Base-by-base conservation (phyloP, 257 asterid species). In the Gentiana dahurica region DNA sequence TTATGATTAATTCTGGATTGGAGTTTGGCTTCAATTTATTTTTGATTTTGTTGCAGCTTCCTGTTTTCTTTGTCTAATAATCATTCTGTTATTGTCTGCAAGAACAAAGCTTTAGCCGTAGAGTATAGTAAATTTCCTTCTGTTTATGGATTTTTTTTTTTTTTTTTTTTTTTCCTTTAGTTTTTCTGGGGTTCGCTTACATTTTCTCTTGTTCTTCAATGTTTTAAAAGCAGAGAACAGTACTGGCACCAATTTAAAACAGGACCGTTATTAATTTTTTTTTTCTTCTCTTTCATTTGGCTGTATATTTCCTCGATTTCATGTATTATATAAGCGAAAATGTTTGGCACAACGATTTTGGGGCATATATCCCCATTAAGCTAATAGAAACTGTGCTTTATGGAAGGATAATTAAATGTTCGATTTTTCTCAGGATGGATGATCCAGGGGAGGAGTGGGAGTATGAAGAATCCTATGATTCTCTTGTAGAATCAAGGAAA, bases 351-450 rank as follows among this genome's bases (percentile, higher is more conserved):
- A 34, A 11, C 37, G 4, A 12, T 1, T 32, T 13, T 9, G 8
- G 38, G 6, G 4, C 12, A 46, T 11, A 3, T 39, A 43, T 24
- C 32, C 15, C 41, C 12, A 58, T 1, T 4, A 34, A 12, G 12
- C 12, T 4, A 2, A 2, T 12, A 6, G 12, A 57, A 8, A 24
- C 3, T 6, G 41, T 12, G 15, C 13, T 11, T 45, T 12, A 58
- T 13, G 6, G 8, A 24, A 8, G 3, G 1, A 36, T 53, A 36
- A 12, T 7, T 12, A 9, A 39, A 4, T 62, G 24, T 24, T 34
- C 15, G 9, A 7, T 11, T 58, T 35, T 52, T 10, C 46, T 35
- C 60, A 65, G 81, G 75, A 80, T 80, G 89, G 93, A 78, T 56
- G 81, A 71, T 58, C 71, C 65, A 6, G 73, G 39, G 48, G 73